Evolutionary conservation across 2,329 filamentous ascomycete species (phyloP), one percentile per base, ranked within the genome.

Genomic region (Colletotrichum trifolii): DNA sequence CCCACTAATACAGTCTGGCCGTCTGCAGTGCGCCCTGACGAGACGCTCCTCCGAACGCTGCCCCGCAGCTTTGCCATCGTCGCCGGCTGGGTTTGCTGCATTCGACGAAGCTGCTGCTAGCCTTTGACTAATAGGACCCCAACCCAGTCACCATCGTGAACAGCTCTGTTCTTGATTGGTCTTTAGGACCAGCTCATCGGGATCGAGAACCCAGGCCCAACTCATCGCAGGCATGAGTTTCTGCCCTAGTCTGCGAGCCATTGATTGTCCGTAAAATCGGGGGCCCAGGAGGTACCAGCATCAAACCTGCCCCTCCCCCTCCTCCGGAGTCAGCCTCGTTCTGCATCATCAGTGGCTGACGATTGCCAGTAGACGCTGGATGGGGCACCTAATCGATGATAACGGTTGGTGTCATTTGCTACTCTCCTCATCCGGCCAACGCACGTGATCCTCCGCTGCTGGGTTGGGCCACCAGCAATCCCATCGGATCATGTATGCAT

Each of bases 291-390:
- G 13, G 13, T 15, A 15, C 13, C 42, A 43, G 9, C 13, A 25
- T 11, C 43, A 17, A 10, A 5, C 33, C 10, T 17, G 39, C 34
- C n/a, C 40, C 59, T 47, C 39, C 46, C 59, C 59, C 59, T 57
- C 55, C 35, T 54, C 25, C 39, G 13, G 25, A 25, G 11, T 42
- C 34, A n/a, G 12, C 3, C 10, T 8, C 36, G 43, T 54, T 8
- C 42, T 8, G 25, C 25, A 25, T 25, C 25, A 25, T 25, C 25
- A 25, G 25, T 25, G 25, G 25, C 25, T 5, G 25, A 25, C 5
- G 4, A 5, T 25, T 25, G 25, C 25, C 25, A 25, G 25, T 25
- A 25, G 25, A 25, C 25, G 25, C 25, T 25, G 25, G 25, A 25
- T 25, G 4, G 25, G 25, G 25, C 25, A 55, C 53, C 8, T 50